phyloP scores from a whole-genome alignment of 805 yeast species.

The Candida patagonica region DNA sequence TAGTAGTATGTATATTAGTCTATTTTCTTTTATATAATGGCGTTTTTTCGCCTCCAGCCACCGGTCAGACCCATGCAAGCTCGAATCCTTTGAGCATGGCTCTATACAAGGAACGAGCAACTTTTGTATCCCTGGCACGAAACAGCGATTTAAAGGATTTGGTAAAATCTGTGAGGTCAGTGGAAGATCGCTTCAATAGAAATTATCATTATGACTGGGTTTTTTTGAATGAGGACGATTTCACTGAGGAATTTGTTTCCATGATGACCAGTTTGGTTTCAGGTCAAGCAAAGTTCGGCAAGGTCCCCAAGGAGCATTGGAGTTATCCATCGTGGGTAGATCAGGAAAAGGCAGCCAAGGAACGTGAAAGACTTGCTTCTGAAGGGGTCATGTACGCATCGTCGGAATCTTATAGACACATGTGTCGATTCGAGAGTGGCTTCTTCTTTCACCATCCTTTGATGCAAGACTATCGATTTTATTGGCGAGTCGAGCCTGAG shows the following conservation, averaged over 20 bases:
- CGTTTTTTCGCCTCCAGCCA: too few species aligned
- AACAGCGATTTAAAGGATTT: slow-evolving; percentile 53
- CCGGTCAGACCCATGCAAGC: too few species aligned
- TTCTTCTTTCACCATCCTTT: slow-evolving; percentile 56
- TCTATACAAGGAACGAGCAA: slow-evolving; percentile 43
- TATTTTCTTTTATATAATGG: too few species aligned
- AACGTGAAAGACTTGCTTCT: slow-evolving; percentile 37
- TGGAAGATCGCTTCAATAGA: slow-evolving; percentile 58
- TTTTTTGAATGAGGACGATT: slow-evolving; percentile 62
- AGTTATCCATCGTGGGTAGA: slow-evolving; percentile 58
- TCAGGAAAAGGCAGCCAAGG: slow-evolving; percentile 36
- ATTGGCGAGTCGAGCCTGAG: slow-evolving; percentile 74
- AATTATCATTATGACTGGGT: slow-evolving; percentile 69
- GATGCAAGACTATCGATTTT: slow-evolving; percentile 51
- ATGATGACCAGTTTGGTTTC: slow-evolving; percentile 43
- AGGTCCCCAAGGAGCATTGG: slow-evolving; percentile 59
- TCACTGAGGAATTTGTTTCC: slow-evolving; percentile 45
- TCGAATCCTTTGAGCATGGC: too few species aligned
- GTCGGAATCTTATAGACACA: slow-evolving; percentile 56
- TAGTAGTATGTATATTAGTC: too few species aligned
- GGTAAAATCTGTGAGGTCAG: slow-evolving; percentile 48
- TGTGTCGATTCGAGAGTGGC: slow-evolving; percentile 77
- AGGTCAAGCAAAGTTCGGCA: slow-evolving; percentile 55
- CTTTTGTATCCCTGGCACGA: slow-evolving; percentile 61
- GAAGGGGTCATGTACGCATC: slow-evolving; percentile 47